Base-by-base conservation (phyloP, 345 rosid species). In the Pelargonium nanum region DNA sequence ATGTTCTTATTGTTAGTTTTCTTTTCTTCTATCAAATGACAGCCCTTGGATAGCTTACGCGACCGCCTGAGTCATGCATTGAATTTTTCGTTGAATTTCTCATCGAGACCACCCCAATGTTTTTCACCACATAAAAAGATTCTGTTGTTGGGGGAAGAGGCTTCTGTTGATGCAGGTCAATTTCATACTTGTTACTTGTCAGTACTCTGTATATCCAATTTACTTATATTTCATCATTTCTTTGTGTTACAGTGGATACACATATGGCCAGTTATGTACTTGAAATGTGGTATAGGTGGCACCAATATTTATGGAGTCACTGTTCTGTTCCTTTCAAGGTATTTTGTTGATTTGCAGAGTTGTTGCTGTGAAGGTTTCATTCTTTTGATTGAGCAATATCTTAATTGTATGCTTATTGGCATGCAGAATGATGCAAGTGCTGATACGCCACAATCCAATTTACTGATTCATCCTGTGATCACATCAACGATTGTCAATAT, bases 231-330 rank as follows among this genome's bases (percentile, higher is more conserved):
- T 63, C 56, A 12, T 53, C 26, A 19, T 62, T 12, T 58, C 24
- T 56, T 57, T 67, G 28, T 65, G 55, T 64, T 72, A 62, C 85
- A 92, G 98, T 64, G 60, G 77, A 80, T 72, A 58, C 74, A 67
- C 84, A 80, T 73, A 65, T 92, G 53, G 57, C 83, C 22, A 77
- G 84, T 68, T 80, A 73, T 74, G 81, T 84, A 75, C 87, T 87
- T 62, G 98, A 92, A 77, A 81, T 92, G 84, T 85, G 95, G 96
- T 87, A 77, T 64, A 72, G 83, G 76, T 92, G 98, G 98, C 98
- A 92, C 75, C 80, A 80, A 57, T 78, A 81, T 63, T 60, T 92
- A 80, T 89, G 98, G 98, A 81, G 65, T 67, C 76, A 77, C 59
- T 57, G 64, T 40, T 70, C 77, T 67, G 60, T 28, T 68, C 66